Percentiles rank a stretch among this genome's conserved stretches.
Evolutionary conservation across 352 stramenopile species (phyloP).

Genomic region (Globisporangium heterothallicum): DNA sequence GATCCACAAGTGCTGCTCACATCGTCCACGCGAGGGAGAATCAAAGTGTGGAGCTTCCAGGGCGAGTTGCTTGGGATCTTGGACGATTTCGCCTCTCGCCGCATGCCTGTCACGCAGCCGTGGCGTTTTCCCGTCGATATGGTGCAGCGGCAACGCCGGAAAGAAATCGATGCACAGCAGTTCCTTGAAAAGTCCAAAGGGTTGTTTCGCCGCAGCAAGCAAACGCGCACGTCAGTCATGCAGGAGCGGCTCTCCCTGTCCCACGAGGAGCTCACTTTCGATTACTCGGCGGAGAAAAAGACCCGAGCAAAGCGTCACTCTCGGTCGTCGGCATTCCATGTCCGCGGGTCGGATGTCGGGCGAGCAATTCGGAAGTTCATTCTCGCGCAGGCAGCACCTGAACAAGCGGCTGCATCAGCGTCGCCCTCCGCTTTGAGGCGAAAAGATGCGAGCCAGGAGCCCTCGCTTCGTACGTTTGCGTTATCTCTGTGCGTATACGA

Average conservation of each 20-base stretch:
- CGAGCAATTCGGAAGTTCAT: constrained; percentile 42
- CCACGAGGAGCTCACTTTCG: constrained; percentile 21
- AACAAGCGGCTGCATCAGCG: not conserved
- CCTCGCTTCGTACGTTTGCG: constrained; percentile 15
- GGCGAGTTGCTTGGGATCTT: constrained; percentile 41
- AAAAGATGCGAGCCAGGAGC: not conserved
- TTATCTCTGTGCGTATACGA: no score
- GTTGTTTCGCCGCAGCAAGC: constrained; percentile 12
- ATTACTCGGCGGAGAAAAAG: constrained; percentile 10
- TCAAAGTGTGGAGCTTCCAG: constrained; percentile 53
- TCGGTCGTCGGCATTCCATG: constrained; percentile 2
- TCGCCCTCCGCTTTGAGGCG: not conserved
- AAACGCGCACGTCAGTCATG: constrained; percentile 33
- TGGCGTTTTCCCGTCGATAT: constrained; percentile 66
- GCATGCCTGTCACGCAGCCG: constrained; percentile 30
- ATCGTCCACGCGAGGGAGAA: constrained; percentile 41
- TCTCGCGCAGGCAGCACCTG: constrained; percentile 25
- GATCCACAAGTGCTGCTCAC: constrained; percentile 43
- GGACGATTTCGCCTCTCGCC: constrained; percentile 62
- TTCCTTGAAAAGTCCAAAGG: constrained; percentile 29
- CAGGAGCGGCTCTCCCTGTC: constrained; percentile 46
- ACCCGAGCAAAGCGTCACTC: not conserved
- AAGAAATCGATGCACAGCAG: constrained; percentile 34
- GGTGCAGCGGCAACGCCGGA: constrained; percentile 22
- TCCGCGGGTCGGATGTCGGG: constrained; percentile 27